Conservation (phyloP, 2,329 filamentous ascomycete species). For the Apiospora saccharicola region DNA sequence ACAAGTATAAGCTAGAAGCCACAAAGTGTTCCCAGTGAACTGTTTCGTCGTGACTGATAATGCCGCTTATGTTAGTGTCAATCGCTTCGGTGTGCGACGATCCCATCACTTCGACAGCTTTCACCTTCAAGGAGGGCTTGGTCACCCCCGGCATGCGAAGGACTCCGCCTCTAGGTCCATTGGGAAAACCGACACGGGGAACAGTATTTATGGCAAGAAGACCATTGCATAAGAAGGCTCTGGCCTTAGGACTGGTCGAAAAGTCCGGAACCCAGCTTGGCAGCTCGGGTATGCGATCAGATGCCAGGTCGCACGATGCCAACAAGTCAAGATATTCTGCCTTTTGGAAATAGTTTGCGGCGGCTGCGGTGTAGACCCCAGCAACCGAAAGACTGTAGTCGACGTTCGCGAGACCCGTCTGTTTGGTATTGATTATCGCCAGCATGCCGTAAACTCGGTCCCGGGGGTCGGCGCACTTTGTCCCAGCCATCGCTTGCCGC, state of each 20-base stretch:
- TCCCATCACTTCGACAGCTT: background rate
- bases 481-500: too few relatives aligned
- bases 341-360: background rate
- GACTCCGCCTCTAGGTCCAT: background rate
- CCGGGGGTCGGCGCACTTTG: background rate
- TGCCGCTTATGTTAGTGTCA: background rate
- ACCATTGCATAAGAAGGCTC: background rate
- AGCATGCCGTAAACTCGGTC: background rate
- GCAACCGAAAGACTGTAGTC: background rate
- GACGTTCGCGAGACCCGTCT: background rate
- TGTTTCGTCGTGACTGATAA: too few relatives aligned
- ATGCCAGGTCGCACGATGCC: background rate
- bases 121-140: background rate
- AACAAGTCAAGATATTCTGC: background rate
- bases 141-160: background rate
- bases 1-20: background rate
- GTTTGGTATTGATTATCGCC: background rate
- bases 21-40: background rate
- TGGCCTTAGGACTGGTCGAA: background rate
- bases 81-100: background rate
- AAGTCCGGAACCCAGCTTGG: conserved; percentile 19
- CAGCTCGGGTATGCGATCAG: background rate
- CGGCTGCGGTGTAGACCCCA: background rate
- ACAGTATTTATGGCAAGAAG: background rate
- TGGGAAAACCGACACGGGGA: background rate